Evolutionary conservation across 306 rosid species (phyloP).

Genomic region (Hippophae rhamnoides): DNA sequence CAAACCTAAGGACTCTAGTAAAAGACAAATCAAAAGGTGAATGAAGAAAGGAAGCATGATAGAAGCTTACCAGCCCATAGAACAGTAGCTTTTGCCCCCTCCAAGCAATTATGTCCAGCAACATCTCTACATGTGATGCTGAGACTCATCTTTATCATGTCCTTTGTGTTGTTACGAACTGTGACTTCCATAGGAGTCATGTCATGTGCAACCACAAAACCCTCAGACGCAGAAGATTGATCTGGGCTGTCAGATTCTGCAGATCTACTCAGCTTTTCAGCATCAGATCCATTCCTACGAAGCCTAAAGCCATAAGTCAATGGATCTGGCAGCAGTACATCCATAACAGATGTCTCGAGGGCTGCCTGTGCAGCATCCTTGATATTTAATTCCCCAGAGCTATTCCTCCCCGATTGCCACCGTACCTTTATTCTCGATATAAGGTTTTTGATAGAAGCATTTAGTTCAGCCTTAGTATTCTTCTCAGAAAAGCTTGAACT

Average conservation of each 20-base stretch:
- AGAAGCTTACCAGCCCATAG: conserved; percentile 68
- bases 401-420: conserved; percentile 87
- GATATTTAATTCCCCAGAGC: conserved; percentile 80
- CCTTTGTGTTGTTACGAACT: conserved; percentile 89
- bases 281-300: conserved; percentile 28
- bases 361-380: conserved; percentile 93
- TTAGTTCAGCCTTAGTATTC: conserved; percentile 75
- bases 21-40: neutral
- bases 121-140: conserved; percentile 83
- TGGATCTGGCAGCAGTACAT: conserved; percentile 88
- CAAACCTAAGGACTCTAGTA: neutral
- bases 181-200: conserved; percentile 81
- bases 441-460: conserved; percentile 83
- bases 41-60: neutral
- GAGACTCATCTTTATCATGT: conserved; percentile 69
- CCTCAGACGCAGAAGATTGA: conserved; percentile 37
- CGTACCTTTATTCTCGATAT: conserved; percentile 76
- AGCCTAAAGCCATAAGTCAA: conserved; percentile 86
- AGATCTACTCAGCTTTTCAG: conserved; percentile 21
- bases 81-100: conserved; percentile 74
- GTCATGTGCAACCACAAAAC: conserved; percentile 66
- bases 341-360: conserved; percentile 83
- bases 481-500: conserved; percentile 57
- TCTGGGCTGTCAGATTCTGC: conserved; percentile 19
- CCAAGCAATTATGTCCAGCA: conserved; percentile 85